phyloP scores from a whole-genome alignment of 805 yeast species.

The Candida peoriensis region DNA sequence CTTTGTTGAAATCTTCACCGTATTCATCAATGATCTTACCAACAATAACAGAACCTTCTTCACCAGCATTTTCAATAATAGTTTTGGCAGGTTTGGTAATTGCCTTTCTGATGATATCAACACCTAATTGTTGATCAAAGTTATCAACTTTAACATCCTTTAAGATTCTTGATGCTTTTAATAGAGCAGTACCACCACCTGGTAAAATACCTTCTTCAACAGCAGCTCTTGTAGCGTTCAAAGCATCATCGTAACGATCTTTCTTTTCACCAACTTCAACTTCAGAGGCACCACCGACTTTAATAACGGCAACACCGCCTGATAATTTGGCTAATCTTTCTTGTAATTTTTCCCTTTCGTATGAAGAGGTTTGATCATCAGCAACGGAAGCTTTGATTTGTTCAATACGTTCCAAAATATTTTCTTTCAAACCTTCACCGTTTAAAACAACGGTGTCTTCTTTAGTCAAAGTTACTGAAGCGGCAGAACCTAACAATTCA shows the following conservation, averaged over 20 bases:
- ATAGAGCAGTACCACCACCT: slow-evolving; percentile 99
- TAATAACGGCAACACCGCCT: slow-evolving; percentile 98
- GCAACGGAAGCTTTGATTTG: slow-evolving; percentile 24
- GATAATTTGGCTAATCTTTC: slow-evolving; percentile 97
- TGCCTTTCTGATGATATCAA: slow-evolving; percentile 90
- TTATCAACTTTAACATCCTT: slow-evolving; percentile 64
- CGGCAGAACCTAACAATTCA: slow-evolving; percentile 88
- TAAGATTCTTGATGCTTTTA: slow-evolving; percentile 71
- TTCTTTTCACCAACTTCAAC: slow-evolving; percentile 99
- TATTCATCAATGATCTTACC: slow-evolving; percentile 61
- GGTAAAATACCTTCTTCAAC: slow-evolving; percentile 99
- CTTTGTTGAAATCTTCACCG: slow-evolving; percentile 78
- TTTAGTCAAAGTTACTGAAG: slow-evolving; percentile 89
- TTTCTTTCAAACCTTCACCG: slow-evolving; percentile 89
- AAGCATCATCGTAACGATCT: slow-evolving; percentile 98
- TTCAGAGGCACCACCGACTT: slow-evolving; percentile 97
- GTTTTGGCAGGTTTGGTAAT: slow-evolving; percentile 95
- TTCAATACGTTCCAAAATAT: slow-evolving; percentile 86
- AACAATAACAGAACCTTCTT: slow-evolving; percentile 95
- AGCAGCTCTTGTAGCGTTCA: slow-evolving; percentile 98
- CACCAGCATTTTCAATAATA: slow-evolving; percentile 97
- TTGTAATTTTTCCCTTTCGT: slow-evolving; percentile 95
- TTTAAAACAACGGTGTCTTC: slow-evolving; percentile 94
- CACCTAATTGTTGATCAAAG: slow-evolving; percentile 97
- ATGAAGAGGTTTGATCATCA: slow-evolving; percentile 39